Conservation (phyloP, 192 early-diverging fungal species). For the Coemansia sp. region DNA sequence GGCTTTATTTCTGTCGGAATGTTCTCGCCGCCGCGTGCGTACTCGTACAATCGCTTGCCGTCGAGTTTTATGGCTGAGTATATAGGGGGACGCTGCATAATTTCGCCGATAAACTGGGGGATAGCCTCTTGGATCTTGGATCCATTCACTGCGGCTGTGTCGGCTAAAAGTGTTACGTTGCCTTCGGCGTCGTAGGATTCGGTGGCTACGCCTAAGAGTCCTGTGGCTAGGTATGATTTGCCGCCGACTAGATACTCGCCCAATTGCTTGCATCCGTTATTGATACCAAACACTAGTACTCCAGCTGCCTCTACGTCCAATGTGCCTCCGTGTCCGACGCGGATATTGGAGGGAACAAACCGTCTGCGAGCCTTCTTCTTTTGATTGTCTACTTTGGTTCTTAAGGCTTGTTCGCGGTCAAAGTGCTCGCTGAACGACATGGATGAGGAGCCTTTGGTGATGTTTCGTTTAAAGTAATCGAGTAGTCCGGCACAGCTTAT, state of each 20-base stretch:
- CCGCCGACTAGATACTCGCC: conserved; percentile 47
- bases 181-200: conserved; percentile 66
- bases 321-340: conserved; percentile 50
- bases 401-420: conserved; percentile 29
- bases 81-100: conserved; percentile 67
- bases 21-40: conserved; percentile 60
- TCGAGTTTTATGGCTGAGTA: conserved; percentile 73
- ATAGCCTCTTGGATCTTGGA: conserved; percentile 43
- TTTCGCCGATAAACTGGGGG: conserved; percentile 61
- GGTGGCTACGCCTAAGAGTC: conserved; percentile 59
- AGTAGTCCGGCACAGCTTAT: conserved; percentile 50
- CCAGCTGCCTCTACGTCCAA: conserved; percentile 49
- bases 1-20: conserved; percentile 17
- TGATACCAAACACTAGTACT: conserved; percentile 58
- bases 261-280: conserved; percentile 60
- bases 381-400: conserved; percentile 9
- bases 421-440: conserved; percentile 44
- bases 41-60: conserved; percentile 72
- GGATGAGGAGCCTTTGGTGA: conserved; percentile 5
- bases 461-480: conserved; percentile 51
- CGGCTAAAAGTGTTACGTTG: conserved; percentile 30
- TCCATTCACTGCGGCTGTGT: conserved; percentile 51
- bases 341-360: conserved; percentile 15
- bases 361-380: conserved; percentile 10
- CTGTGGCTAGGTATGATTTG: conserved; percentile 62